These are phyloP conservation scores for Penicillium italicum DNA, from an alignment of 2,329 filamentous ascomycete genomes.

Conservation along the genomic window DNA sequence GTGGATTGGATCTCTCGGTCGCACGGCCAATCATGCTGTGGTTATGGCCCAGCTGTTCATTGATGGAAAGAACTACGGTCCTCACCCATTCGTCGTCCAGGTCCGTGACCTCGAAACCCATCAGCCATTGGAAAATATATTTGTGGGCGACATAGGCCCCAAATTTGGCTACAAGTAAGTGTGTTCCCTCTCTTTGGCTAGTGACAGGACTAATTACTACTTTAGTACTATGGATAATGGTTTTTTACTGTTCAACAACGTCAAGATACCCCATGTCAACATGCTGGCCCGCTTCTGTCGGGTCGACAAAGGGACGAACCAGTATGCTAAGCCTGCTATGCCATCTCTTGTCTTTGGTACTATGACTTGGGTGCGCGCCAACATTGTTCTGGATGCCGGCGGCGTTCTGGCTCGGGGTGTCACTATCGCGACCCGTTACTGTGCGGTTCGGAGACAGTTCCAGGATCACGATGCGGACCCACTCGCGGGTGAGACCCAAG, in stretches of 20 bases:
- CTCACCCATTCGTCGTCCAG: slow-evolving; percentile 74
- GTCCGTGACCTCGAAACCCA: slow-evolving; percentile 69
- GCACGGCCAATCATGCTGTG: slow-evolving; percentile 71
- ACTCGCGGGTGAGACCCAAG: slow-evolving; percentile 64
- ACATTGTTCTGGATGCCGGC: slow-evolving; percentile 70
- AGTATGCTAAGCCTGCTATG: slow-evolving; percentile 64
- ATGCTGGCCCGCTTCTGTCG: slow-evolving; percentile 70
- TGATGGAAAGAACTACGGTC: slow-evolving; percentile 64
- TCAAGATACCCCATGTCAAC: slow-evolving; percentile 70
- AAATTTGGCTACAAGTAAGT: slow-evolving; percentile 69
- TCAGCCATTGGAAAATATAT: slow-evolving; percentile 63
- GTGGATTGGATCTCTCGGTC: slow-evolving; percentile 78
- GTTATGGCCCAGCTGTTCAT: slow-evolving; percentile 75
- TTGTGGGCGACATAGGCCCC: slow-evolving; percentile 76
- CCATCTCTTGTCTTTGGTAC: slow-evolving; percentile 71
- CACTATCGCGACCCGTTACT: slow-evolving; percentile 73
- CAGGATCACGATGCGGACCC: slow-evolving; percentile 66
- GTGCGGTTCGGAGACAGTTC: slow-evolving; percentile 71
- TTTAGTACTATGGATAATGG: slow-evolving; percentile 72
- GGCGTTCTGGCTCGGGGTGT: slow-evolving; percentile 69
- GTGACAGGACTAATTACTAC: slow-evolving; percentile 1
- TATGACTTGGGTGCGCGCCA: slow-evolving; percentile 70
- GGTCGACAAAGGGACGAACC: slow-evolving; percentile 64
- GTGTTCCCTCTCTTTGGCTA: not conserved
- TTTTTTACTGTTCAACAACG: slow-evolving; percentile 71